Base-by-base conservation (phyloP, 2,329 filamentous ascomycete genomes). In the Penicillium expansum region DNA sequence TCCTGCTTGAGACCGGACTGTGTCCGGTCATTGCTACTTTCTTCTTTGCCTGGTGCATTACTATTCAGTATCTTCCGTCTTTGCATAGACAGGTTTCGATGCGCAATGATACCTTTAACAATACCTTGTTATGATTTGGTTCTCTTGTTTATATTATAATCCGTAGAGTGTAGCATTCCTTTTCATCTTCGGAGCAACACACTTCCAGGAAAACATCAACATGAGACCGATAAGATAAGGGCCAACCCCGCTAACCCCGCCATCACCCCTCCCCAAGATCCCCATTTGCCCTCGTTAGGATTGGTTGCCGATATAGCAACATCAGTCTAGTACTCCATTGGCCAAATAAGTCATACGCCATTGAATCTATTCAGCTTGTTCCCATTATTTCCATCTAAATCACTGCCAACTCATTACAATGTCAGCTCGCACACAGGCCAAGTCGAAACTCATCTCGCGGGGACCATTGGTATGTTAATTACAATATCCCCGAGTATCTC, bases 401-500 rank as follows among this genome's bases (percentile, higher is more conserved):
- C 20, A 35, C 22, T 16, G n/a, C 4, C 35, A 50, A 41, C 16
- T 5, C 24, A 7, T 55, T 18, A 57, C 48, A 14, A 69, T 71
- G 66, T 64, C 68, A 32, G 48, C 59, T 11, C 58, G 60, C 13
- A 62, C 52, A 29, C 62, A 67, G 48, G 60, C 65, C 30, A 58
- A 69, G 52, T 73, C 71, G 24, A 71, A 68, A 48, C 57, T 70
- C 37, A 33, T 74, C 18, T 71, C 71, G 7, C 66, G 58, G 39
- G 71, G 62, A 22, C 71, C 72, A 43, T 61, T 75, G 70, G 73
- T 75, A 73, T 27, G 68, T 53, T 42, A 41, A 11, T 18, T 37
- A 14, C 8, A 24, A 24, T 33, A 5, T 33, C 9, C 5, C 13
- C 6, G 8, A 24, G 18, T 38, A 20, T 29, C 16, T 13, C 22